A percentile compares a stretch with the other conserved stretches of the same genome.
These are phyloP conservation scores for Aspergillus viridinutans DNA, from an alignment of 2,329 filamentous ascomycete species.

Conservation along the genomic window DNA sequence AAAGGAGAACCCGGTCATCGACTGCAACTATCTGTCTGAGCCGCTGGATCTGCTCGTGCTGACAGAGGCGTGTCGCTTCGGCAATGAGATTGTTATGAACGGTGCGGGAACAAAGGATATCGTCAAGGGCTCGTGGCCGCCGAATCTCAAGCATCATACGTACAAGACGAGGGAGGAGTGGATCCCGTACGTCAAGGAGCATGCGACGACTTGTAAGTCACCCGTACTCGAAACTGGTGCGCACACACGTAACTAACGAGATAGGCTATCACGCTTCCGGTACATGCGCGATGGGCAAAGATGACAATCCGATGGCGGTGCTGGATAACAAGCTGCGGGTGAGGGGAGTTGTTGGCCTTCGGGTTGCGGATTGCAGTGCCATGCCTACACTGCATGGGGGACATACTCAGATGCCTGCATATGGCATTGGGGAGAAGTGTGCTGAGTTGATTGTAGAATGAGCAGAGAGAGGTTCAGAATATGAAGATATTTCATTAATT, in stretches of 20 bases:
- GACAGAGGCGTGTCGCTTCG: constrained; percentile 55
- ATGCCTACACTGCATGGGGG: constrained; percentile 51
- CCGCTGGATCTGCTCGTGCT: constrained; percentile 57
- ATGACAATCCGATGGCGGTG: constrained; percentile 48
- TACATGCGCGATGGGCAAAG: constrained; percentile 54
- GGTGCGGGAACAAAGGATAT: constrained; percentile 56
- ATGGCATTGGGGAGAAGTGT: constrained; percentile 54
- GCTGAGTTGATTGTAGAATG: no score
- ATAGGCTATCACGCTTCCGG: constrained; percentile 54
- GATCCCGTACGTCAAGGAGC: constrained; percentile 53
- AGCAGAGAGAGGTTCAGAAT: no score
- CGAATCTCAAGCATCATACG: constrained; percentile 48
- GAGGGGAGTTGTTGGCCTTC: constrained; percentile 49
- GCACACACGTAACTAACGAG: neutral
- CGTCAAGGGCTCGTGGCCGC: constrained; percentile 59
- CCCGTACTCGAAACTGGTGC: neutral
- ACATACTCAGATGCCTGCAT: constrained; percentile 56
- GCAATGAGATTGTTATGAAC: constrained; percentile 57
- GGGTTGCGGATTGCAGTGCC: constrained; percentile 52
- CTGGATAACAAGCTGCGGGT: constrained; percentile 53
- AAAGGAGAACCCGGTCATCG: constrained; percentile 51
- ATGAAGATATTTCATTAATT: no score
- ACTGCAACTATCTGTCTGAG: constrained; percentile 56
- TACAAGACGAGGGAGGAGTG: constrained; percentile 55
- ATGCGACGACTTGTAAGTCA: constrained; percentile 57